These are phyloP conservation scores for Suhomyces choctaworum DNA, from an alignment of 1,139 yeast genomes.

Conservation along the genomic window DNA sequence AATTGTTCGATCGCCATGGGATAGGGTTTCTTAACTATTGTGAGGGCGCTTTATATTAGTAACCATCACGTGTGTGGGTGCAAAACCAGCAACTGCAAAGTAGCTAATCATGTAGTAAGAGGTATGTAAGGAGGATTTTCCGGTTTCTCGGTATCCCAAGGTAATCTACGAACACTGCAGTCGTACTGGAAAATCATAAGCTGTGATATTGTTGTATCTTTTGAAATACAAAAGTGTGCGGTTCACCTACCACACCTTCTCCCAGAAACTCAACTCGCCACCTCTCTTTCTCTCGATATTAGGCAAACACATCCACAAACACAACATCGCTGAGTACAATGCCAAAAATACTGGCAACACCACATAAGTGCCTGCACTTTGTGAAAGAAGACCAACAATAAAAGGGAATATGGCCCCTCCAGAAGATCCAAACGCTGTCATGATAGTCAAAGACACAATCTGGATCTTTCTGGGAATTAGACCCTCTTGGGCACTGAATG, in stretches of 20 bases:
- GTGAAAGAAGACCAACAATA: conserved; percentile 53
- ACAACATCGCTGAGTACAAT: conserved; percentile 37
- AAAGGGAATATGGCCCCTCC: conserved; percentile 68
- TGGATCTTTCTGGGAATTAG: conserved; percentile 55
- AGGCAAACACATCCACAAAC: conserved; percentile 49
- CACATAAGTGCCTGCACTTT: conserved; percentile 50
- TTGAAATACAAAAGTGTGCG: too few species aligned
- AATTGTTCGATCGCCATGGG: conserved; percentile 43
- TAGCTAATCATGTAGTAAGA: background rate
- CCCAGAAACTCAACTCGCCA: conserved; percentile 13
- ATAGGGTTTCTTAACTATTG: background rate
- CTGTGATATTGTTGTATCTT: too few species aligned
- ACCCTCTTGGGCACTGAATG: conserved; percentile 37
- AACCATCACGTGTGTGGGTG: conserved; percentile 3
- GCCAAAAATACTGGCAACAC: conserved; percentile 52
- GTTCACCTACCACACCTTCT: conserved; percentile 20
- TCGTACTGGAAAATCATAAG: too few species aligned
- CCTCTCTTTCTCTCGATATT: conserved; percentile 22
- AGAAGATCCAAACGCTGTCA: conserved; percentile 58
- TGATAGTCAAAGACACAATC: conserved; percentile 51
- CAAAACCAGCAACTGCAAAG: background rate
- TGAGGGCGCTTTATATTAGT: background rate
- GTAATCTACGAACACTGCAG: too few species aligned
- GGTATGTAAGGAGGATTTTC: too few species aligned
- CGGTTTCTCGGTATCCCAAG: too few species aligned